Evolutionary conservation across 2,329 filamentous ascomycete genomes (phyloP).

Genomic region (Ceratocystis alfenasii): DNA sequence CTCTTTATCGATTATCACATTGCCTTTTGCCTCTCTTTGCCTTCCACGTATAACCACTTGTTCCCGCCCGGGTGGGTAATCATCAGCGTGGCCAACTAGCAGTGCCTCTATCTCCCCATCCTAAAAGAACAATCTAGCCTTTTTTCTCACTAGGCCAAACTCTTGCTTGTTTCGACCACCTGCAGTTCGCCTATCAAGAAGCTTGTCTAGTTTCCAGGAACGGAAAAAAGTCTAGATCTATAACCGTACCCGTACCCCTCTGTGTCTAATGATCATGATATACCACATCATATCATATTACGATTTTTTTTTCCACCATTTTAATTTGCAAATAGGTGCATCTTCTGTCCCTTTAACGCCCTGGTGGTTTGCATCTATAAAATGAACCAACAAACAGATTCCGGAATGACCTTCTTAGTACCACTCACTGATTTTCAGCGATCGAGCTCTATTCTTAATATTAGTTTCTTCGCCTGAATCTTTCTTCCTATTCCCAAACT

Average conservation of each 20-base stretch:
- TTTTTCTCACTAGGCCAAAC: not conserved
- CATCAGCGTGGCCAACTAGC: not conserved
- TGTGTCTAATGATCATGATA: not conserved
- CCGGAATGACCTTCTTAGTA: too few relatives aligned
- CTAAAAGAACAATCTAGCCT: not conserved
- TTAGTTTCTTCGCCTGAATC: not conserved
- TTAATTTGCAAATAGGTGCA: too few relatives aligned
- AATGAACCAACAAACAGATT: too few relatives aligned
- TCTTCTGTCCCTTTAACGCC: too few relatives aligned
- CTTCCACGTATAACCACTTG: not conserved
- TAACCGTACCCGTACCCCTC: not conserved
- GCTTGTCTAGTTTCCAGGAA: not conserved
- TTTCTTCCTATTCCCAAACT: not conserved
- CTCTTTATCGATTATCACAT: not conserved
- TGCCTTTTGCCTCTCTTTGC: not conserved
- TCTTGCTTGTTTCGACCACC: not conserved
- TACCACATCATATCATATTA: too few relatives aligned
- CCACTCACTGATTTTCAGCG: not conserved
- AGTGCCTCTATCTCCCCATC: not conserved
- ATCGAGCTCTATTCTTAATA: not conserved
- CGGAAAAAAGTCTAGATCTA: not conserved
- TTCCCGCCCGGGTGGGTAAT: not conserved
- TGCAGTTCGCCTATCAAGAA: conserved; percentile 4
- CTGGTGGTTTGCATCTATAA: too few relatives aligned
- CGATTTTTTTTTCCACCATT: too few relatives aligned